Percentiles rank a stretch among this genome's conserved stretches.
Evolutionary conservation across 345 rosid species (phyloP).

Genomic region (Brassica napus): Da-Ae NC_063443.1:18578501-18579000

Average conservation of each 20-base stretch:
- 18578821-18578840: not conserved
- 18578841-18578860: not conserved
- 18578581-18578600: no score
- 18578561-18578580: no score
- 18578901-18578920: constrained; percentile 85
- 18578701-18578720: constrained; percentile 69
- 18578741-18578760: constrained; percentile 57
- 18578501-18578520: constrained; percentile 34
- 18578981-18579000: no score
- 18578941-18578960: no score
- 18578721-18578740: constrained; percentile 74
- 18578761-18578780: constrained; percentile 93
- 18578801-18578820: constrained; percentile 58
- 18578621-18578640: constrained; percentile 57
- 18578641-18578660: constrained; percentile 51
- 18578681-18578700: constrained; percentile 43
- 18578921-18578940: constrained; percentile 15
- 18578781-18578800: constrained; percentile 67
- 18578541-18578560: no score
- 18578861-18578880: not conserved
- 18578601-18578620: constrained; percentile 31
- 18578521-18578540: not conserved
- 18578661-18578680: constrained; percentile 46
- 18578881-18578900: constrained; percentile 80
- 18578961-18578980: no score